Evolutionary conservation across 2,329 filamentous ascomycete genomes (phyloP).

Genomic region (Botryosphaeria dothidea): DNA sequence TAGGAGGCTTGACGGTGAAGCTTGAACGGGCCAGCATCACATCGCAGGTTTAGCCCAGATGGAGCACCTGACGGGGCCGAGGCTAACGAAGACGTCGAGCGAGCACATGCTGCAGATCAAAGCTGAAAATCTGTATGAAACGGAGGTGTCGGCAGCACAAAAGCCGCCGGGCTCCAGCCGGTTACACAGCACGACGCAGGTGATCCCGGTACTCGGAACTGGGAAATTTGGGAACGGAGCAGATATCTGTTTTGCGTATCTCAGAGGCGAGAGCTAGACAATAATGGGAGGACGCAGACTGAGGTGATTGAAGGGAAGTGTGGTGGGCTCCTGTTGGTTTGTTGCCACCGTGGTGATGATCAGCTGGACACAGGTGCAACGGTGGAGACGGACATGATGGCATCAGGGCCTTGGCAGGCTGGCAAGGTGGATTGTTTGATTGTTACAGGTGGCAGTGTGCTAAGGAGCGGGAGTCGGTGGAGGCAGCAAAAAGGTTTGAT

Average conservation of each 20-base stretch:
- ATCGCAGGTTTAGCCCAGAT: neutral
- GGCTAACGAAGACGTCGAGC: neutral
- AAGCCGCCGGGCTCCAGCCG: neutral
- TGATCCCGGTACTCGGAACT: neutral
- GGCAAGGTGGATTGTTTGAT: neutral
- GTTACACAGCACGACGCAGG: slow-evolving; percentile 9
- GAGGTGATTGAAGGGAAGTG: neutral
- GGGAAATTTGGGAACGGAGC: neutral
- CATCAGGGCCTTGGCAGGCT: neutral
- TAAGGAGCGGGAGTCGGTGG: neutral
- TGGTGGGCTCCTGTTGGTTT: neutral
- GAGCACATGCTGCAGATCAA: slow-evolving; percentile 14
- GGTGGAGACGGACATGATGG: neutral
- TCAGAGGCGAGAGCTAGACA: neutral
- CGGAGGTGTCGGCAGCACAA: slow-evolving; percentile 4
- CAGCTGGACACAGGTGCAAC: neutral
- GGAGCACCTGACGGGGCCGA: neutral
- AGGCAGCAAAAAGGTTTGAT: slow-evolving; percentile 3
- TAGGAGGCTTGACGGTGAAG: neutral
- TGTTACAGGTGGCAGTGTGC: neutral
- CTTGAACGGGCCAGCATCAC: neutral
- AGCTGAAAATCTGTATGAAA: neutral
- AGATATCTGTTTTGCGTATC: slow-evolving; percentile 1
- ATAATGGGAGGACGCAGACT: neutral
- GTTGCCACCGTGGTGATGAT: neutral